phyloP scores from a whole-genome alignment of 2,329 filamentous ascomycete species.

The Blumeriella jaapii region DNA sequence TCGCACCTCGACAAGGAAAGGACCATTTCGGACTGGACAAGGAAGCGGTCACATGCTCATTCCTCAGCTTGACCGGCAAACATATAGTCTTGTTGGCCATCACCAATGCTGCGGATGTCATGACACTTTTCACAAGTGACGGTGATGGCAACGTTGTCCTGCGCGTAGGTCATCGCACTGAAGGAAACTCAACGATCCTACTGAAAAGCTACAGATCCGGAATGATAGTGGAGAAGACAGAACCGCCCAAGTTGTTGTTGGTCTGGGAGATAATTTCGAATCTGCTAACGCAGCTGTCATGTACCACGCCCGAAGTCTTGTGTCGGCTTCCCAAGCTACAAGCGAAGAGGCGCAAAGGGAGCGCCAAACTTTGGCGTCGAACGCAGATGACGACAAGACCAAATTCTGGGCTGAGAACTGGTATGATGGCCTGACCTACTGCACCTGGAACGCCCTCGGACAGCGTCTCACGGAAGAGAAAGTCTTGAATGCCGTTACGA shows the following conservation, averaged over 20 bases:
- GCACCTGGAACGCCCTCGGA: conserved; percentile 92
- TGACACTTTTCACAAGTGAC: conserved; percentile 57
- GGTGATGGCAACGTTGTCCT: conserved; percentile 55
- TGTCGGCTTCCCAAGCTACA: conserved; percentile 35
- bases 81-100: conserved; percentile 70
- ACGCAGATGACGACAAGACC: conserved; percentile 37
- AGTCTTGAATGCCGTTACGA: conserved; percentile 62
- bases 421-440: conserved; percentile 90
- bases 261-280: conserved; percentile 63
- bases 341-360: conserved; percentile 36
- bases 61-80: conserved; percentile 58
- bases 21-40: conserved; percentile 56
- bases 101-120: conserved; percentile 59
- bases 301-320: conserved; percentile 69
- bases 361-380: conserved; percentile 30
- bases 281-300: conserved; percentile 68
- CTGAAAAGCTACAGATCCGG: conserved; percentile 34
- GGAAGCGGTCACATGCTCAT: conserved; percentile 68
- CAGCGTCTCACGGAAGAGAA: conserved; percentile 73
- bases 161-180: conserved; percentile 35
- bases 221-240: conserved; percentile 54
- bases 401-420: conserved; percentile 65
- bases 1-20: conserved; percentile 77
- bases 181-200: conserved; percentile 3
- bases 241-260: conserved; percentile 52